These are phyloP conservation scores for Apiotrichum laibachii DNA, from an alignment of 1,284 basidiomycete species.

Conservation along the genomic window DNA sequence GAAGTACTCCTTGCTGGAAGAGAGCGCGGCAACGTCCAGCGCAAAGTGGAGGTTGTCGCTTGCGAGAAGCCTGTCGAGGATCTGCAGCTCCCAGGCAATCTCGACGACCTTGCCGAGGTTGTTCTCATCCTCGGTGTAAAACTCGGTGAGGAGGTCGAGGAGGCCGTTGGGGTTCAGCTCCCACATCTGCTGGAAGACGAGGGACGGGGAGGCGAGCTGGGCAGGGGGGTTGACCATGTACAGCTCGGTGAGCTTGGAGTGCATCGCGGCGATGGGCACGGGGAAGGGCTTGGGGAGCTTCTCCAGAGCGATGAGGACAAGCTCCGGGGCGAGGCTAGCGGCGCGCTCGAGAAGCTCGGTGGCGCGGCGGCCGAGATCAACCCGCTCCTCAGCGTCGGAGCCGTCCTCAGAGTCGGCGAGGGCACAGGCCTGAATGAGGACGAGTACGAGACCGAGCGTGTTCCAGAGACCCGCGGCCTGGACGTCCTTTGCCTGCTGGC, in stretches of 20 bases:
- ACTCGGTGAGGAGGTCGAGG: slow-evolving; percentile 80
- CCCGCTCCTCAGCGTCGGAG: slow-evolving; percentile 63
- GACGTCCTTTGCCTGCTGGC: slow-evolving; percentile 65
- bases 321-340: slow-evolving; percentile 75
- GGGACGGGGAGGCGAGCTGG: slow-evolving; percentile 87
- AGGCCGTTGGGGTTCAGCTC: slow-evolving; percentile 82
- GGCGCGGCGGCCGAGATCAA: slow-evolving; percentile 69
- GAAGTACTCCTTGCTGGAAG: slow-evolving; percentile 87
- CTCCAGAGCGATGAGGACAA: slow-evolving; percentile 88
- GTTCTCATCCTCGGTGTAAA: slow-evolving; percentile 86
- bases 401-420: slow-evolving; percentile 33
- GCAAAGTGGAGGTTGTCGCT: slow-evolving; percentile 82
- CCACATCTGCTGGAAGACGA: slow-evolving; percentile 96
- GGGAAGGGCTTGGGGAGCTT: slow-evolving; percentile 88
- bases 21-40: slow-evolving; percentile 88
- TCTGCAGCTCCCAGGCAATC: slow-evolving; percentile 90
- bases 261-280: slow-evolving; percentile 78
- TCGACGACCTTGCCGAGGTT: slow-evolving; percentile 94
- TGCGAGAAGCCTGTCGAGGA: slow-evolving; percentile 82
- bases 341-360: slow-evolving; percentile 89
- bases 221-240: slow-evolving; percentile 63
- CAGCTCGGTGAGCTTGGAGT: slow-evolving; percentile 79
- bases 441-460: slow-evolving; percentile 83
- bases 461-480: slow-evolving; percentile 87
- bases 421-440: slow-evolving; percentile 60